phyloP scores from a whole-genome alignment of 495 filamentous ascomycete genomes.

The Neurospora tetrasperma region DNA sequence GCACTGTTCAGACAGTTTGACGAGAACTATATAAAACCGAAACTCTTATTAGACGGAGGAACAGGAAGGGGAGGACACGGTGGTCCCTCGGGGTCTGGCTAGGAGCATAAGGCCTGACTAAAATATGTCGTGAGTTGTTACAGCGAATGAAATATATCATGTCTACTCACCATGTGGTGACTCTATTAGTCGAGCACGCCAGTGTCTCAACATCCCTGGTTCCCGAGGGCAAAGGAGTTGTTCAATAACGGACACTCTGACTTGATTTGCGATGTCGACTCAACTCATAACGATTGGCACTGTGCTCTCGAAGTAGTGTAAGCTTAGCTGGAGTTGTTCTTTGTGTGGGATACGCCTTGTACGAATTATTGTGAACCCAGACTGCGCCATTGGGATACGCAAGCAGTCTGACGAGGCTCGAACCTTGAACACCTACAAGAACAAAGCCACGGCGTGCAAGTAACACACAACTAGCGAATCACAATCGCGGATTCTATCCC shows the following conservation, averaged over 20 bases:
- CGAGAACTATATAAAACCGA: conserved; percentile 94
- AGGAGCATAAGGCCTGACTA: not conserved
- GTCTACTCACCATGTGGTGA: not conserved
- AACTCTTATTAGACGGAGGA: conserved; percentile 64
- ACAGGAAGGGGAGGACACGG: conserved; percentile 19
- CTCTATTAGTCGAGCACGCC: not conserved
- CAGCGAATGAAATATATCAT: not conserved
- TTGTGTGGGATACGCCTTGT: not conserved
- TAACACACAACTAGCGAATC: not conserved
- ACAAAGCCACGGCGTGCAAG: not conserved
- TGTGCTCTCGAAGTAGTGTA: not conserved
- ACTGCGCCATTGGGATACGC: not conserved
- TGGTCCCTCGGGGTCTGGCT: conserved; percentile 3
- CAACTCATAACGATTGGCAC: not conserved
- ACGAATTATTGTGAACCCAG: not conserved
- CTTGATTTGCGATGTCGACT: not conserved
- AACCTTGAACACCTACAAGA: not conserved
- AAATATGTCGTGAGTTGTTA: not conserved
- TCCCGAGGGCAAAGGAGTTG: not conserved
- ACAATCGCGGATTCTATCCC: not conserved
- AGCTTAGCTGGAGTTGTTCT: not conserved
- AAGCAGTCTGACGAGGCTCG: not conserved
- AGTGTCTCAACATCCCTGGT: not conserved
- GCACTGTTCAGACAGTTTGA: conserved; percentile 89
- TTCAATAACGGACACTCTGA: not conserved